phyloP scores from a whole-genome alignment of 2,329 filamentous ascomycete species.

The Diaporthe citri region DNA sequence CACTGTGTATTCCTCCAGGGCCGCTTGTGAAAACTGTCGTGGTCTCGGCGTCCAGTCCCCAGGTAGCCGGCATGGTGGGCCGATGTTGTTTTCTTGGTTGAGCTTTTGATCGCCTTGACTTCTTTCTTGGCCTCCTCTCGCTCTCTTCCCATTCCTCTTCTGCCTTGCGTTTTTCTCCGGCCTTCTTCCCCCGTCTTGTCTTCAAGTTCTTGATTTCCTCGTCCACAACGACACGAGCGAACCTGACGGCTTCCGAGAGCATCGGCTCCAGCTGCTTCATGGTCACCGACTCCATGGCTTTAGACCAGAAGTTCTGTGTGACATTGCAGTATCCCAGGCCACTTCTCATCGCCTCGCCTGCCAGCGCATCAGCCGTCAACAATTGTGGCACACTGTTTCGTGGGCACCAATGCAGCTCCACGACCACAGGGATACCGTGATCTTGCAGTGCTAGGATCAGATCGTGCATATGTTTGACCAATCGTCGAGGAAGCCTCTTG shows the following conservation, averaged over 20 bases:
- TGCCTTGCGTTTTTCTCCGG: not conserved
- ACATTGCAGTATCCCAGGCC: not conserved
- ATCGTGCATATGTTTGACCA: not conserved
- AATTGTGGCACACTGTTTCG: not conserved
- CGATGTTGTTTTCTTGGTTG: not conserved
- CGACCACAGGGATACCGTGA: not conserved
- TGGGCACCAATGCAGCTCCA: slow-evolving; percentile 3
- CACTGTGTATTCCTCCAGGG: no score
- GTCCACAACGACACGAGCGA: no score
- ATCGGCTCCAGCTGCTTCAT: not conserved
- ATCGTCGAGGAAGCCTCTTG: not conserved
- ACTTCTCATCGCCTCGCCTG: not conserved
- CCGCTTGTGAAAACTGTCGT: no score
- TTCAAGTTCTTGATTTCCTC: no score
- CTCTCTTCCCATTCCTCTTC: not conserved
- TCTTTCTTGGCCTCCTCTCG: not conserved
- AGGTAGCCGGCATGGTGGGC: not conserved
- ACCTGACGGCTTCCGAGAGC: not conserved
- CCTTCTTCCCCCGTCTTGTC: no score
- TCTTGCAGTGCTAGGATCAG: not conserved
- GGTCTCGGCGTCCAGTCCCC: no score
- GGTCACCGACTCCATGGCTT: not conserved
- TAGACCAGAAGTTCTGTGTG: not conserved
- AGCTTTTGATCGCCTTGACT: not conserved
- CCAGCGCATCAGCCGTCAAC: not conserved